These are phyloP conservation scores for Lentinula novae-zelandiae DNA, from an alignment of 1,284 basidiomycete genomes.

Conservation along the genomic window DNA sequence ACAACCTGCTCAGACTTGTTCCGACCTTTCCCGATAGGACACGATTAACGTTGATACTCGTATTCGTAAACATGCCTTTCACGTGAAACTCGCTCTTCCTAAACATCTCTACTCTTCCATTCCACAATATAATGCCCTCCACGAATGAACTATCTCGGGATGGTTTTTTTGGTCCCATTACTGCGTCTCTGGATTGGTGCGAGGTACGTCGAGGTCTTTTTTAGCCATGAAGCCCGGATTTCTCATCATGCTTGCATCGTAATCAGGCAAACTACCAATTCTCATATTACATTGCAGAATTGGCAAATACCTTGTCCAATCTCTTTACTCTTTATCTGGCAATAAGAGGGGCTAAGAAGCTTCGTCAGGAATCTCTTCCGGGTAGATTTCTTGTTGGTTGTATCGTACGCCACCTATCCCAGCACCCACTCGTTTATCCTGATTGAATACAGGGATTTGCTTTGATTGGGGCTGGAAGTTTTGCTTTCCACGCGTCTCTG, in stretches of 20 bases:
- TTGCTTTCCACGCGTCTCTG: constrained; percentile 68
- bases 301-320: constrained; percentile 65
- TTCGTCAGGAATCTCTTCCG: constrained; percentile 41
- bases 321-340: constrained; percentile 51
- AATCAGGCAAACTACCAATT: constrained; percentile 66
- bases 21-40: too few relatives aligned
- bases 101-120: not conserved
- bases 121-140: not conserved
- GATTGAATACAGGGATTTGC: constrained; percentile 45
- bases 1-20: not conserved
- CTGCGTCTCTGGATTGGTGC: constrained; percentile 69
- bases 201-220: constrained; percentile 37
- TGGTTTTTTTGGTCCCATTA: constrained; percentile 60
- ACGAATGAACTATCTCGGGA: not conserved
- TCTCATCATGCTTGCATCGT: not conserved
- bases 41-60: too few relatives aligned
- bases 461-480: constrained; percentile 60
- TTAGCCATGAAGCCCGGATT: not conserved
- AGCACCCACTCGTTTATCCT: not conserved
- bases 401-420: constrained; percentile 32
- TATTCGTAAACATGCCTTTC: not conserved
- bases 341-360: constrained; percentile 37
- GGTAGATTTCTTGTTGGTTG: constrained; percentile 48
- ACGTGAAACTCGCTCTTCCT: not conserved
- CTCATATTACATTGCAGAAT: constrained; percentile 63